Percentiles rank a stretch among this genome's conserved stretches.
phyloP scores from a whole-genome alignment of 2,329 filamentous ascomycete genomes.

The Claviceps sp. region DNA sequence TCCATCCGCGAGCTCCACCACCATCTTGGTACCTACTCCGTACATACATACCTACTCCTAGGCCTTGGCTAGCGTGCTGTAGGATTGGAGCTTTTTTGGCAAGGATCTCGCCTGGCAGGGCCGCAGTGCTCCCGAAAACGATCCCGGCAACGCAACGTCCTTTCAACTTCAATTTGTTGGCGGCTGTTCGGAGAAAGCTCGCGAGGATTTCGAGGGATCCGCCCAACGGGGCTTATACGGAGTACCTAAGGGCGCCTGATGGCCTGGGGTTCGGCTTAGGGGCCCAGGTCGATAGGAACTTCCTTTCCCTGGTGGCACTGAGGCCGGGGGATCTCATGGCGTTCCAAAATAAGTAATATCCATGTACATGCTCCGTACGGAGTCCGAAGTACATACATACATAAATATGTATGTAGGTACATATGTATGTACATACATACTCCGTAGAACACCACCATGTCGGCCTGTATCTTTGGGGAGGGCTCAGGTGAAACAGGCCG shows the following conservation, averaged over 20 bases:
- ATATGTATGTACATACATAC: no score
- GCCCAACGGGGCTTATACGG: neutral
- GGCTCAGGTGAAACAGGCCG: neutral
- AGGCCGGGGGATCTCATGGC: no score
- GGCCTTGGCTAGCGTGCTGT: neutral
- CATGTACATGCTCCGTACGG: no score
- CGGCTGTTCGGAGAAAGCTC: neutral
- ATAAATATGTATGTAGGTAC: no score
- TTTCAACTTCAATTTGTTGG: neutral
- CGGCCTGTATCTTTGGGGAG: no score
- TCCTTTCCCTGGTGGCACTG: no score
- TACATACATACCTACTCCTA: neutral
- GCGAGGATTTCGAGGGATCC: neutral
- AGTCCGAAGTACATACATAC: no score
- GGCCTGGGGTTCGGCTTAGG: neutral
- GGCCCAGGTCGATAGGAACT: neutral
- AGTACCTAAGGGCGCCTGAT: neutral
- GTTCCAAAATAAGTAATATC: no score
- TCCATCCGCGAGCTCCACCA: no score
- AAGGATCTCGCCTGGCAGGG: constrained; percentile 4
- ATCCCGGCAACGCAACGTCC: constrained; percentile 3
- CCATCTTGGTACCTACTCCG: no score
- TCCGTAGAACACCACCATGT: no score
- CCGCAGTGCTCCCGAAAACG: constrained; percentile 10
- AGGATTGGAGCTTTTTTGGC: neutral